A percentile compares a stretch with the other conserved stretches of the same genome.
Conservation (phyloP, 441 rosid genomes). For the Jatropha multifida region DNA sequence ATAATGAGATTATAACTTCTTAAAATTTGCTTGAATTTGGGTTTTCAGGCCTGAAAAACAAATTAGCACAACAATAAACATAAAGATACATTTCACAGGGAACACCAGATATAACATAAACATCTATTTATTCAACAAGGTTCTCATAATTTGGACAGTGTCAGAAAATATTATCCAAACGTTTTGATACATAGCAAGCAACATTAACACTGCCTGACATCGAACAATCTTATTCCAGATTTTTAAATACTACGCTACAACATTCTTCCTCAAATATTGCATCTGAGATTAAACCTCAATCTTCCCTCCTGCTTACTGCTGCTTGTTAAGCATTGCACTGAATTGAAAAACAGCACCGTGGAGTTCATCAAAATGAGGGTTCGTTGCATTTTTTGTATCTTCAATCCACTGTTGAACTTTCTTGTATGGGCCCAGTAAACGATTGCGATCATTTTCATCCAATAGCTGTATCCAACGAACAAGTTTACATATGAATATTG, state of each 20-base stretch:
- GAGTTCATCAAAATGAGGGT: slow-evolving; percentile 71
- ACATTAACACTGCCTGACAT: not conserved
- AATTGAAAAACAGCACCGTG: slow-evolving; percentile 46
- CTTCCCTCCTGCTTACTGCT: slow-evolving; percentile 23
- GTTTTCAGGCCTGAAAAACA: not conserved
- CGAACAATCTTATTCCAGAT: not conserved
- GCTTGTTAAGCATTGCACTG: slow-evolving; percentile 39
- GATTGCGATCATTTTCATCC: slow-evolving; percentile 56
- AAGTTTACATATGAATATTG: not conserved
- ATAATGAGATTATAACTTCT: not conserved
- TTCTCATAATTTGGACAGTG: not conserved
- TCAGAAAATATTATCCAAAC: not conserved
- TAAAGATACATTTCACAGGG: not conserved
- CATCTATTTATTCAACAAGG: not conserved
- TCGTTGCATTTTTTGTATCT: slow-evolving; percentile 53
- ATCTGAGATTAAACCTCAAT: slow-evolving; percentile 27
- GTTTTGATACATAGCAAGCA: not conserved
- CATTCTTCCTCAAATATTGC: not conserved
- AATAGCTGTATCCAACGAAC: slow-evolving; percentile 40
- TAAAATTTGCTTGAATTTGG: not conserved
- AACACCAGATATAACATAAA: not conserved
- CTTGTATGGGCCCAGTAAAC: slow-evolving; percentile 58
- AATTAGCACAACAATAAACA: not conserved
- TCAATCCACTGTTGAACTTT: slow-evolving; percentile 81
- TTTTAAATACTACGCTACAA: not conserved